A percentile compares a stretch with the other conserved stretches of the same genome.
Conservation (phyloP, 2,329 filamentous ascomycete genomes). For the Madurella mycetomatis region DNA sequence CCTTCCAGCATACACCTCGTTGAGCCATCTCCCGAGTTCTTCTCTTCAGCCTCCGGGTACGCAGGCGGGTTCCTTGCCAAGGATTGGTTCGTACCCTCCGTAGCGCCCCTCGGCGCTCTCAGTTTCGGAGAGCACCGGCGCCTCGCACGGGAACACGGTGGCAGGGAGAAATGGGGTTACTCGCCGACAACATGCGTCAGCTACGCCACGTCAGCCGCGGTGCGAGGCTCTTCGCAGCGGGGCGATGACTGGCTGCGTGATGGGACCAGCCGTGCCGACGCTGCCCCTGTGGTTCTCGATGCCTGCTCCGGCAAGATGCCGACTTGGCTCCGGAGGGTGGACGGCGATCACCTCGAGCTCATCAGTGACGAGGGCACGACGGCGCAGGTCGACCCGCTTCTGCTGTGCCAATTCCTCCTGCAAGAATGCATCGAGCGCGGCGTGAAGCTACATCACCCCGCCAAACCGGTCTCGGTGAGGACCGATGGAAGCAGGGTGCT, state of each 20-base stretch:
- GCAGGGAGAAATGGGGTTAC: conserved; percentile 50
- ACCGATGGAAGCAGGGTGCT: conserved; percentile 36
- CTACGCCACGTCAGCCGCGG: conserved; percentile 34
- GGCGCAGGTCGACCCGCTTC: conserved; percentile 55
- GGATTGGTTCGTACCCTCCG: conserved; percentile 63
- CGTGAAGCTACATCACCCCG: conserved; percentile 63
- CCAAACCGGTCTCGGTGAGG: conserved; percentile 48
- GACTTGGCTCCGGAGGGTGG: conserved; percentile 53
- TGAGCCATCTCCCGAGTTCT: conserved; percentile 51
- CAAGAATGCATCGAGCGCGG: conserved; percentile 52
- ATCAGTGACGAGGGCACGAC: conserved; percentile 54
- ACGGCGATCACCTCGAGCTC: conserved; percentile 54
- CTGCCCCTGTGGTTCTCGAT: conserved; percentile 25
- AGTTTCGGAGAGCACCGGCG: conserved; percentile 65
- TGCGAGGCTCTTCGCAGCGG: conserved; percentile 36
- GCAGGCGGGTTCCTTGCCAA: conserved; percentile 69
- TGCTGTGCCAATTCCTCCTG: conserved; percentile 63
- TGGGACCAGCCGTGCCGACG: conserved; percentile 49
- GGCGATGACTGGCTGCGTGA: conserved; percentile 63
- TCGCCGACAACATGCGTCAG: conserved; percentile 54
- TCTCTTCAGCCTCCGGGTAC: conserved; percentile 68
- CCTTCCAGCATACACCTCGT: conserved; percentile 43
- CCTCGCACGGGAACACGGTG: conserved; percentile 57
- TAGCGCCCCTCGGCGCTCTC: conserved; percentile 57
- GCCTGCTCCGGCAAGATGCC: conserved; percentile 32